phyloP scores from a whole-genome alignment of 495 filamentous ascomycete genomes.

The Daldinia decipiens region DNA sequence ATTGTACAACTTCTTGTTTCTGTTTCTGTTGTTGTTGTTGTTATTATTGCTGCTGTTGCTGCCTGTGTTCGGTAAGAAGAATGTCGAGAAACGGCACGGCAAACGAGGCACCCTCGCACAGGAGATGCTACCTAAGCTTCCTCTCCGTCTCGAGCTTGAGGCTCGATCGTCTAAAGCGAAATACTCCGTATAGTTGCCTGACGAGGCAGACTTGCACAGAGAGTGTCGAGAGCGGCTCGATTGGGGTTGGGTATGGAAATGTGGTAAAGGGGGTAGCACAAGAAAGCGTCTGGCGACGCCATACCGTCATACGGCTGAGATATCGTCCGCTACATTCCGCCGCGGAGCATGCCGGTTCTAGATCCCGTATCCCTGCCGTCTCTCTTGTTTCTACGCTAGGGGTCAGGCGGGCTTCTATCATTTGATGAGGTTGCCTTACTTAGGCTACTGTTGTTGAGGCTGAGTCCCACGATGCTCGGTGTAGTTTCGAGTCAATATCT shows the following conservation, averaged over 20 bases:
- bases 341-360: neutral
- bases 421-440: neutral
- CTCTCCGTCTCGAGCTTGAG: neutral
- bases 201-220: neutral
- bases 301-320: conserved; percentile 1
- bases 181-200: neutral
- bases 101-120: neutral
- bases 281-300: neutral
- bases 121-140: neutral
- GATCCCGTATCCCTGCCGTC: conserved; percentile 1
- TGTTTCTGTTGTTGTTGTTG: neutral
- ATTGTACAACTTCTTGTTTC: neutral
- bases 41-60: neutral
- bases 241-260: neutral
- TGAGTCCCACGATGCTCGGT: neutral
- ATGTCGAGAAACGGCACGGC: neutral
- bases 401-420: neutral
- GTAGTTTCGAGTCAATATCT: neutral
- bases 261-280: neutral
- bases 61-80: neutral
- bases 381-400: neutral
- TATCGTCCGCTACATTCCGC: neutral
- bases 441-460: neutral
- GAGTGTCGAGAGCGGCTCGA: neutral
- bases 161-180: neutral